Percentiles rank a stretch among this genome's conserved stretches.
Evolutionary conservation across 1,139 yeast species (phyloP).

Genomic region (Geotrichum fermentans): DNA sequence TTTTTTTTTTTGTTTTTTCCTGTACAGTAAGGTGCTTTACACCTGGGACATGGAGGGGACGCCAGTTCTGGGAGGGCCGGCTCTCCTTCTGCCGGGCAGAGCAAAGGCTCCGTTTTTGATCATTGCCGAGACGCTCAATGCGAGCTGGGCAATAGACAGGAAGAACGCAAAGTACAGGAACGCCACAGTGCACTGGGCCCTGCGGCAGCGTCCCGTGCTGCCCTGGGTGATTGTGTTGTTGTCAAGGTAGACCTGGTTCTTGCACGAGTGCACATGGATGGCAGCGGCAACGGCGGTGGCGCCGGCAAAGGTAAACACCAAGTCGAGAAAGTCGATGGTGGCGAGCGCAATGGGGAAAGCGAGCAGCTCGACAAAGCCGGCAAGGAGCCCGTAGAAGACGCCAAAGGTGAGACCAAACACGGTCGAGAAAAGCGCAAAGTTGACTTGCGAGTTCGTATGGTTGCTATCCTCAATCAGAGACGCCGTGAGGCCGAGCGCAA

Average conservation of each 20-base stretch:
- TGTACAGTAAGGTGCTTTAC: too few species aligned
- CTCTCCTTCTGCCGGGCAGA: conserved; percentile 41
- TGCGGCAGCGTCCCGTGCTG: conserved; percentile 78
- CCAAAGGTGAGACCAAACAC: conserved; percentile 82
- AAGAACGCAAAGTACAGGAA: conserved; percentile 85
- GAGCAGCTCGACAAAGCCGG: conserved; percentile 69
- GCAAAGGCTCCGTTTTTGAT: conserved; percentile 74
- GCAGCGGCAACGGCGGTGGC: conserved; percentile 93
- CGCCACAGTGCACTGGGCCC: conserved; percentile 87
- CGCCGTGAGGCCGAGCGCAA: conserved; percentile 80
- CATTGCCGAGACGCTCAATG: conserved; percentile 56
- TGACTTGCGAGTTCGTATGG: conserved; percentile 70
- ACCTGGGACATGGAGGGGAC: conserved; percentile 57
- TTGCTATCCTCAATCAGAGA: conserved; percentile 66
- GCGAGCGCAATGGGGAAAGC: conserved; percentile 84
- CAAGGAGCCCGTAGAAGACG: conserved; percentile 70
- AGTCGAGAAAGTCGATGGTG: conserved; percentile 75
- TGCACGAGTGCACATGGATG: conserved; percentile 80
- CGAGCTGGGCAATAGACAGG: conserved; percentile 63
- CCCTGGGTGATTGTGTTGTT: conserved; percentile 71
- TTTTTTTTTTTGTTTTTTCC: too few species aligned
- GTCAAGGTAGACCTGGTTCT: conserved; percentile 58
- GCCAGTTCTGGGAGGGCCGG: conserved; percentile 64
- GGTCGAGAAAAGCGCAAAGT: conserved; percentile 79
- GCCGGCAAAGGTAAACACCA: conserved; percentile 88